phyloP scores from a whole-genome alignment of 495 filamentous ascomycete genomes.

The Thozetella sp. region DNA sequence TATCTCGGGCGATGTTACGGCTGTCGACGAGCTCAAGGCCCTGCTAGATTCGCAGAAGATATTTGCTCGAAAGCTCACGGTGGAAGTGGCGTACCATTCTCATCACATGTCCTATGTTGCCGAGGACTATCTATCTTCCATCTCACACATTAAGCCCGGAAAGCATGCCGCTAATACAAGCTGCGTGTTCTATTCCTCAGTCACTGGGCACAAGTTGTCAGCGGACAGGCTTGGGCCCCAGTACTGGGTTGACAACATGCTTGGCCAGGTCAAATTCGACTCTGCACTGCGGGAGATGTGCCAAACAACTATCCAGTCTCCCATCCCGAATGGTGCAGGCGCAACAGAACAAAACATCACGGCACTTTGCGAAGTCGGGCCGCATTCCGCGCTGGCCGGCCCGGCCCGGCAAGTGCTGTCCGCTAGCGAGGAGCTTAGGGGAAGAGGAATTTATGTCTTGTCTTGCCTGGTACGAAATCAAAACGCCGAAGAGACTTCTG shows the following conservation, averaged over 20 bases:
- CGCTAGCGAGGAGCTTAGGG: neutral
- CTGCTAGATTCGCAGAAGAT: slow-evolving; percentile 19
- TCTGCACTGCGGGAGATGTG: slow-evolving; percentile 27
- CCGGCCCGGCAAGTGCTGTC: slow-evolving; percentile 50
- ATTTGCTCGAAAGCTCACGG: slow-evolving; percentile 34
- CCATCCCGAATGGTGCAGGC: neutral
- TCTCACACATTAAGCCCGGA: neutral
- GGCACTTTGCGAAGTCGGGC: slow-evolving; percentile 55
- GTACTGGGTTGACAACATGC: slow-evolving; percentile 41
- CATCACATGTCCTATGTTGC: slow-evolving; percentile 45
- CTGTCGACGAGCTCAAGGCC: slow-evolving; percentile 24
- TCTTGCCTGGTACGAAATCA: slow-evolving; percentile 22
- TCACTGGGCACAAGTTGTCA: slow-evolving; percentile 3
- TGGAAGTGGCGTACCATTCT: slow-evolving; percentile 58
- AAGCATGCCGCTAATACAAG: too few relatives aligned
- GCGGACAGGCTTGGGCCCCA: slow-evolving; percentile 2
- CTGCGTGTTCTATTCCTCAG: slow-evolving; percentile 14
- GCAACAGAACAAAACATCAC: too few relatives aligned
- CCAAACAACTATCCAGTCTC: too few relatives aligned
- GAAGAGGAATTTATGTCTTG: slow-evolving; percentile 20
- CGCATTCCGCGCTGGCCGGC: slow-evolving; percentile 55
- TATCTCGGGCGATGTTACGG: slow-evolving; percentile 27
- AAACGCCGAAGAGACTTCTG: slow-evolving; percentile 16
- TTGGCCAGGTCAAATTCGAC: slow-evolving; percentile 37
- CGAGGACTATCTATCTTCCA: slow-evolving; percentile 7